Percentiles rank a stretch among this genome's conserved stretches.
phyloP scores from a whole-genome alignment of 306 rosid species.

The Rosa multiflora region DNA sequence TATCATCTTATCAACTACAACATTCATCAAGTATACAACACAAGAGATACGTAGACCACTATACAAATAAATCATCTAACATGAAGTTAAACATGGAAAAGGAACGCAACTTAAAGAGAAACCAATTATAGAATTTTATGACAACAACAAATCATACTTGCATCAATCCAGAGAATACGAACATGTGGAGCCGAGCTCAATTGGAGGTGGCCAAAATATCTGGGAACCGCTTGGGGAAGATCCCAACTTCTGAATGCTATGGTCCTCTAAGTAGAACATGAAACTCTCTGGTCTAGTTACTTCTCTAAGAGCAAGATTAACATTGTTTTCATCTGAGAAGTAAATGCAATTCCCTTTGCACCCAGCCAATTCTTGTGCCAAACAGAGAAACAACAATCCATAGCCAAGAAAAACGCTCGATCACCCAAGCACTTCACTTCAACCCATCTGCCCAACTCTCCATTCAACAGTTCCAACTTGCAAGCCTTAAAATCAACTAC shows the following conservation, averaged over 20 bases:
- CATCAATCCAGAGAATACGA: background rate
- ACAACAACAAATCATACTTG: background rate
- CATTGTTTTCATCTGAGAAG: conserved; percentile 27
- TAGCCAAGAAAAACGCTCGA: conserved; percentile 29
- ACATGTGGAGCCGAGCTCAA: conserved; percentile 8
- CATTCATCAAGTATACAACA: no score
- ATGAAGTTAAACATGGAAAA: background rate
- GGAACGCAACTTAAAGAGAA: background rate
- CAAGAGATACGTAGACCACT: no score
- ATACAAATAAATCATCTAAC: no score
- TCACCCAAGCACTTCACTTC: conserved; percentile 37
- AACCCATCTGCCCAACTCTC: conserved; percentile 44
- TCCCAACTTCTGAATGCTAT: conserved; percentile 23
- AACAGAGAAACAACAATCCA: conserved; percentile 32
- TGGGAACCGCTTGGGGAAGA: conserved; percentile 29
- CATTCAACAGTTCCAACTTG: conserved; percentile 31
- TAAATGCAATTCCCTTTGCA: conserved; percentile 39
- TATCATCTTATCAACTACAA: no score
- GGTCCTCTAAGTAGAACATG: conserved; percentile 40
- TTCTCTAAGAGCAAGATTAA: conserved; percentile 6
- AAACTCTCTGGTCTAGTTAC: conserved; percentile 24
- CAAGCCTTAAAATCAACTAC: conserved; percentile 47
- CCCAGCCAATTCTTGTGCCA: conserved; percentile 25
- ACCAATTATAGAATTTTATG: background rate
- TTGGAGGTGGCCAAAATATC: conserved; percentile 27